Base-by-base conservation (phyloP, 441 rosid species). In the Adansonia madagascariensis region DNA sequence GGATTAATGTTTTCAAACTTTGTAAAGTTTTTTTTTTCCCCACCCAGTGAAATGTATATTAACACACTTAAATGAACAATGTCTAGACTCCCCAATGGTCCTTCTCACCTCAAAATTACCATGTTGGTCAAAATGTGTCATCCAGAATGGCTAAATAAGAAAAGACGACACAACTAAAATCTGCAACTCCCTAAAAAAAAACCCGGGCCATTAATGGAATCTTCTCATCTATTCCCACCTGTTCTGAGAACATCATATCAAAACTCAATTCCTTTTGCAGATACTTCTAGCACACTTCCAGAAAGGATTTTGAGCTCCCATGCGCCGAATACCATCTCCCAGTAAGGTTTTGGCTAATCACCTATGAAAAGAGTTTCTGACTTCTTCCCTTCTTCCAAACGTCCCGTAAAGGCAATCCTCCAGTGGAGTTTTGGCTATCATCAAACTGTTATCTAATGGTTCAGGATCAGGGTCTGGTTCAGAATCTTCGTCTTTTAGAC, bases 301-400 rank as follows among this genome's bases (percentile, higher is more conserved):
- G 50, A 27, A 8, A 55, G 39, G 18, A 27, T 11, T 55, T 17
- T 14, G 3, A 17, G 17, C 64, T 55, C 5, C 49, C 6, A 31
- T 31, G 35, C 35, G 35, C 35, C 35, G 35, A 31, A 31, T 31
- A 31, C 35, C 35, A 31, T 31, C 35, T 31, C 3, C 35, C 35
- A 31, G 10, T 4, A 46, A 63, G 46, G 35, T 44, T 20, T 35
- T 17, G 50, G 49, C 44, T 10, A 55, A 53, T 17, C 46, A 9
- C 62, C 62, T 82, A 90, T 6, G 83, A 57, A 79, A 90, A 89
- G 73, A 94, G 93, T 59, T 89, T 84, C 1, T 88, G 83, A 31
- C 89, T 87, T 8, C 94, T 94, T 1, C 92, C 97, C 49, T 78
- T 90, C 75, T 80, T 82, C 99, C 97, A 95, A 76, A 89, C 93